phyloP scores from a whole-genome alignment of 1,284 basidiomycete genomes.

The Moesziomyces parantarcticus region DNA sequence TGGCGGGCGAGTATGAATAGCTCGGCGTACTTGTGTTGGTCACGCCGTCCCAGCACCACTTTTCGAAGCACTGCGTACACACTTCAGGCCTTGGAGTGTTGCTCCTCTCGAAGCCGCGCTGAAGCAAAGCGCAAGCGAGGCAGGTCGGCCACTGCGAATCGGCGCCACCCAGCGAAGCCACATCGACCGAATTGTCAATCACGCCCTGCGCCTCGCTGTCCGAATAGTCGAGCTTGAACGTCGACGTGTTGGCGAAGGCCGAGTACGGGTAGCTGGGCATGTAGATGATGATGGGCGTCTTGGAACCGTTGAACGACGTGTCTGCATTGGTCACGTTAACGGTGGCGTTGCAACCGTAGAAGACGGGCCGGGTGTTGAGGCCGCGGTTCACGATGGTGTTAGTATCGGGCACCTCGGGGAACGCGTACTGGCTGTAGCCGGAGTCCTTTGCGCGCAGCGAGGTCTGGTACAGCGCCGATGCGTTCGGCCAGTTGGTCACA shows the following conservation, averaged over 20 bases:
- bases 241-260: constrained; percentile 55
- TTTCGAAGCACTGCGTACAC: constrained; percentile 54
- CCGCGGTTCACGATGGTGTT: constrained; percentile 75
- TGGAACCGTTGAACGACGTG: constrained; percentile 56
- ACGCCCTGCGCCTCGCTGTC: constrained; percentile 45
- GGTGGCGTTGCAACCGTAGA: constrained; percentile 77
- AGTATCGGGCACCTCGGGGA: constrained; percentile 70
- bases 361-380: constrained; percentile 77
- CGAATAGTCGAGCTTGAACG: constrained; percentile 68
- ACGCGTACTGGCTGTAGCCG: constrained; percentile 59
- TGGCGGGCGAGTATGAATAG: constrained; percentile 51
- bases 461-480: constrained; percentile 69
- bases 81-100: constrained; percentile 37
- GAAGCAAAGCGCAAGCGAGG: constrained; percentile 56
- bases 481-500: constrained; percentile 75
- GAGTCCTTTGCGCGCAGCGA: constrained; percentile 45
- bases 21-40: constrained; percentile 47
- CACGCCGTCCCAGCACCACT: constrained; percentile 66
- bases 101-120: constrained; percentile 60
- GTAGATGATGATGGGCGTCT: constrained; percentile 70
- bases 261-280: constrained; percentile 71
- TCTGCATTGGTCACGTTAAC: constrained; percentile 59
- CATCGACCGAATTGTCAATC: constrained; percentile 61
- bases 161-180: constrained; percentile 58
- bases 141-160: constrained; percentile 57